Conservation (phyloP, 2,329 filamentous ascomycete species). For the Harringtonia aguacate region DNA sequence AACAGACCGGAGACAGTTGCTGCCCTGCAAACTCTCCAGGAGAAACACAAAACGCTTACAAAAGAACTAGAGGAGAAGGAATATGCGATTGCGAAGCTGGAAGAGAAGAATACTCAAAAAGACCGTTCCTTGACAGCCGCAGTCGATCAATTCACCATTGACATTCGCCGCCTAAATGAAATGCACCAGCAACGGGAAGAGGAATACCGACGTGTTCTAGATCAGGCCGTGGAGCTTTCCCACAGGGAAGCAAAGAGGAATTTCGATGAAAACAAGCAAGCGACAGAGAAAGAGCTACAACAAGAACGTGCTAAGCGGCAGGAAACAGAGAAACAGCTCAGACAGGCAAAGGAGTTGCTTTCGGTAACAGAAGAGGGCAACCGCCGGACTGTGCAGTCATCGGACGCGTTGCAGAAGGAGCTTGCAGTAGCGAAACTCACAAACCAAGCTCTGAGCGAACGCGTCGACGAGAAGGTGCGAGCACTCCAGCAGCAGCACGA, state of each 20-base stretch:
- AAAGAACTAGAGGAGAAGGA: constrained; percentile 6
- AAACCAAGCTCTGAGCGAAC: neutral
- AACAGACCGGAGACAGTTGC: constrained; percentile 1
- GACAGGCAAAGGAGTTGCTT: constrained; percentile 4
- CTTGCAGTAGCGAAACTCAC: neutral
- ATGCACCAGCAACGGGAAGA: constrained; percentile 4
- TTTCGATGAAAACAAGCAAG: constrained; percentile 5
- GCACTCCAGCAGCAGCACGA: neutral
- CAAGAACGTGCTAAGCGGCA: constrained; percentile 8
- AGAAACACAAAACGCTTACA: neutral
- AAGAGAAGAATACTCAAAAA: constrained; percentile 5
- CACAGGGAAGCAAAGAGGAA: constrained; percentile 1
- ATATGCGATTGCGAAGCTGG: constrained; percentile 1
- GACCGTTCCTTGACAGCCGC: neutral
- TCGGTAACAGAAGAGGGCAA: constrained; percentile 7
- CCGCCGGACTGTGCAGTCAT: neutral
- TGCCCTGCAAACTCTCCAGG: neutral
- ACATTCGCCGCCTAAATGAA: constrained; percentile 4
- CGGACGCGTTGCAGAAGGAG: constrained; percentile 5
- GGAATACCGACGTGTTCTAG: constrained; percentile 5
- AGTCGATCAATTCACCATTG: neutral
- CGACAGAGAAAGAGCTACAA: constrained; percentile 6
- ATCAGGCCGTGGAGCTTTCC: constrained; percentile 3
- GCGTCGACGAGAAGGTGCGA: neutral
- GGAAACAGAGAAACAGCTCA: constrained; percentile 8